Evolutionary conservation across 805 yeast genomes (phyloP), one percentile per base, ranked within the genome.

Genomic region (Schwanniomyces vanrijiae): DNA sequence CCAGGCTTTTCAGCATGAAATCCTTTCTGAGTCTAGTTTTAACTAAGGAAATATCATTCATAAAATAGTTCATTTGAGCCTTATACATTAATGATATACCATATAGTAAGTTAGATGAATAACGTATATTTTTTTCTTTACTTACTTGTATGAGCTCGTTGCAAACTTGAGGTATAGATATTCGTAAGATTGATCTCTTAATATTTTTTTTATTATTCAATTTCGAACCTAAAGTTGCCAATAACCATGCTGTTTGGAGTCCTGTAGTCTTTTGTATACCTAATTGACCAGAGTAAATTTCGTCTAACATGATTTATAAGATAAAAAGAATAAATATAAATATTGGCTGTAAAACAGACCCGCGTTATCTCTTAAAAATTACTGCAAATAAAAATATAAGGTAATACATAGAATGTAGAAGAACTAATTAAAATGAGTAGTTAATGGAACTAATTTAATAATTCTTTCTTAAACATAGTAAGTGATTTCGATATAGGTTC

Each of bases 81-180:
- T 69, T 77, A 56, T 77, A 78, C 22, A 75, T 65, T 39, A 81
- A 51, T 1, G 80, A 64, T 1, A 78, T 62, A 0, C 86, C 86
- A 52, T 75, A 70, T 46, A 81, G 55, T 8, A 81, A 58, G 42
- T 61, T 72, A 0, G 83, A 75, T 0, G 69, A 59, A 14, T 69
- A 61, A 37, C 82, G 58, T 21, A 61, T 50, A 10, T 33, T 47
- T 7, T 42, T 37, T n/a, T 28, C 33, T 16, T 21, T 26, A 11
- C 41, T 26, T 2, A 51, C 42, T 31, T 40, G 20, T 14, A 25
- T 29, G 28, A 53, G 33, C 22, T 41, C 53, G 3, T 53, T 49
- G 54, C 84, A 79, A 2, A 72, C 62, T 2, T 58, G 53, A 1
- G 82, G 78, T 19, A 81, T 74, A 1, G 77, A 68, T 1, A 69